Conservation (phyloP, 164 flowering plant species). For the Vitis cinerea region DNA sequence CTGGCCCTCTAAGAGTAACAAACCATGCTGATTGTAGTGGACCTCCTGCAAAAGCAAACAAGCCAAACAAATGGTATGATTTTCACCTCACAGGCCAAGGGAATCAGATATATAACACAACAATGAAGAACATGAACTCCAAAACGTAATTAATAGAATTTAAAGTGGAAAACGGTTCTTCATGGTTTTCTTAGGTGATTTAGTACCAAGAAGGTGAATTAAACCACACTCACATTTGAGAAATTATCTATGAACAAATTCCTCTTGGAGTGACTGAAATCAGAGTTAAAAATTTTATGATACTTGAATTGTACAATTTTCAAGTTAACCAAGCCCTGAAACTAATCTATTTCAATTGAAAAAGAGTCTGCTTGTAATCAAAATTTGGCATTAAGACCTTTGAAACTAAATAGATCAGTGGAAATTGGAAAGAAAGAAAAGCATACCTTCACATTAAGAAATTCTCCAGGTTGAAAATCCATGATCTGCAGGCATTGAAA, state of each 20-base stretch:
- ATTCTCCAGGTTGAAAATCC: conserved; percentile 99
- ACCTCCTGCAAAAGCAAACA: conserved; percentile 63
- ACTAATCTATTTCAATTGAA: too few relatives aligned
- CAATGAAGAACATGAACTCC: background rate
- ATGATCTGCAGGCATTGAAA: conserved; percentile 66
- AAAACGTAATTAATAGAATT: background rate
- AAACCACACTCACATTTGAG: background rate
- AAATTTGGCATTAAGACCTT: background rate
- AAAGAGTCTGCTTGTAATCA: too few relatives aligned
- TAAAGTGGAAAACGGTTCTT: background rate
- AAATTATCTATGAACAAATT: background rate
- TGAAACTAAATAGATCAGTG: background rate
- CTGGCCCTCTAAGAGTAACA: conserved; percentile 91
- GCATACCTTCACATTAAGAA: conserved; percentile 87
- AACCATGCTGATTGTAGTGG: conserved; percentile 97
- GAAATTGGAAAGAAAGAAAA: background rate
- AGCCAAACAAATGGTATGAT: background rate
- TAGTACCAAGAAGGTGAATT: background rate
- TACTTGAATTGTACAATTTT: too few relatives aligned
- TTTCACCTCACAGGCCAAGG: background rate
- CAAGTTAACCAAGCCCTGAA: too few relatives aligned
- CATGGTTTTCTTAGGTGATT: background rate
- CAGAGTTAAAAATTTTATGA: background rate
- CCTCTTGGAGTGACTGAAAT: too few relatives aligned
- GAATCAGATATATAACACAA: too few relatives aligned